Evolutionary conservation across 1,284 basidiomycete genomes (phyloP).

Genomic region (Marasmius oreades): DNA sequence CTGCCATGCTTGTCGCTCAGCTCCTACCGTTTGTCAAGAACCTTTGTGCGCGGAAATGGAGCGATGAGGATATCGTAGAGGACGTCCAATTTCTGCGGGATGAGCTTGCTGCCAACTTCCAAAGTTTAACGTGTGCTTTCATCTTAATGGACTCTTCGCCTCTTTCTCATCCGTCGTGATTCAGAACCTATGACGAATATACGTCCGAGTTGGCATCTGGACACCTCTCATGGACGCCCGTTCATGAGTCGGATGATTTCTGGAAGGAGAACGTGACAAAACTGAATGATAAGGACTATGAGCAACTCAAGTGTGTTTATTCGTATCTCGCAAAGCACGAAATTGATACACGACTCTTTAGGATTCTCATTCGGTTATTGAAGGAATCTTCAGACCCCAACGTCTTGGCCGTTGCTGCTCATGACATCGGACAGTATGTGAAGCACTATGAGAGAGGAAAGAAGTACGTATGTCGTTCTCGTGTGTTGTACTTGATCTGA

Average conservation of each 20-base stretch:
- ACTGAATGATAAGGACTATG: slow-evolving; percentile 78
- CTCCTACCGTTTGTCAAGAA: slow-evolving; percentile 86
- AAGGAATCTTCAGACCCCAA: slow-evolving; percentile 68
- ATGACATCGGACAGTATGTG: slow-evolving; percentile 93
- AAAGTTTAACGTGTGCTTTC: slow-evolving; percentile 77
- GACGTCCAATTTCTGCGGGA: slow-evolving; percentile 86
- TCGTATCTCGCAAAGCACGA: neutral
- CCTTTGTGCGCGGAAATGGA: slow-evolving; percentile 84
- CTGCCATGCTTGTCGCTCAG: slow-evolving; percentile 89
- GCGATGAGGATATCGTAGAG: slow-evolving; percentile 91
- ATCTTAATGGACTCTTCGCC: slow-evolving; percentile 2
- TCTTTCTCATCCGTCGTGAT: slow-evolving; percentile 1
- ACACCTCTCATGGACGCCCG: slow-evolving; percentile 91
- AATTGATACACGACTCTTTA: slow-evolving; percentile 24
- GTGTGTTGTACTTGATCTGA: neutral
- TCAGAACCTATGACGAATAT: slow-evolving; percentile 94
- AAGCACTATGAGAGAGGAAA: slow-evolving; percentile 88
- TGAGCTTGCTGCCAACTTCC: slow-evolving; percentile 78
- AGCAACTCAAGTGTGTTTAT: slow-evolving; percentile 68
- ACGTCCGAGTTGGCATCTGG: slow-evolving; percentile 87
- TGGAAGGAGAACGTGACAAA: slow-evolving; percentile 94
- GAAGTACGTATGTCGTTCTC: slow-evolving; percentile 53
- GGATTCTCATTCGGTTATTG: slow-evolving; percentile 71
- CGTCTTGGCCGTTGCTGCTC: slow-evolving; percentile 85
- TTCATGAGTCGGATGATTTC: slow-evolving; percentile 95